phyloP scores from a whole-genome alignment of 257 asterid species.

The Coffea eugenioides region DNA sequence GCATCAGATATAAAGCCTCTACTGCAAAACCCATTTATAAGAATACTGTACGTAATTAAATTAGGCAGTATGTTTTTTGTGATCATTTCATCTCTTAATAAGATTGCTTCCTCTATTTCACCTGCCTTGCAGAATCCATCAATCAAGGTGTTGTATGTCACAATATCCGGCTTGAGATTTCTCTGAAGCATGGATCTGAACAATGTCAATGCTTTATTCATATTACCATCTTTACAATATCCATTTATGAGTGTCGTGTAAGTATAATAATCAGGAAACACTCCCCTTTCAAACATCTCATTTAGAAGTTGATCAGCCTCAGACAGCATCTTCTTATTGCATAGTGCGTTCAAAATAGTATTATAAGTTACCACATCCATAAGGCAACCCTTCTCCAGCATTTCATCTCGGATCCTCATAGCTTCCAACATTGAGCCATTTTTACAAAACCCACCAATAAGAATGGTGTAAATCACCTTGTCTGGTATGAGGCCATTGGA shows the following conservation, averaged over 20 bases:
- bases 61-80: constrained; percentile 48
- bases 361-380: constrained; percentile 77
- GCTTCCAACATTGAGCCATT: constrained; percentile 55
- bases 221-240: constrained; percentile 55
- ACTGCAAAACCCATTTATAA: constrained; percentile 64
- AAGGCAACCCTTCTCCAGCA: constrained; percentile 53
- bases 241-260: constrained; percentile 64
- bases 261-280: constrained; percentile 69
- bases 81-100: constrained; percentile 56
- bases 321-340: constrained; percentile 52
- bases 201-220: constrained; percentile 45
- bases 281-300: constrained; percentile 73
- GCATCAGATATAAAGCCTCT: constrained; percentile 54
- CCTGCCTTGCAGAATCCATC: constrained; percentile 71
- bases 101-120: constrained; percentile 49
- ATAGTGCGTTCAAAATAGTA: constrained; percentile 59
- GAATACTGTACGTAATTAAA: constrained; percentile 52
- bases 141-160: constrained; percentile 62
- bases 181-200: constrained; percentile 48
- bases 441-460: constrained; percentile 65
- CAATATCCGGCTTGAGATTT: constrained; percentile 59
- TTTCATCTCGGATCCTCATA: constrained; percentile 61
- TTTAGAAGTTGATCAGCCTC: constrained; percentile 61
- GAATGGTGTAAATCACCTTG: constrained; percentile 59
- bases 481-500: constrained; percentile 53